phyloP scores from a whole-genome alignment of 148 eudicot genomes.

The Chenopodium quinoa region DNA sequence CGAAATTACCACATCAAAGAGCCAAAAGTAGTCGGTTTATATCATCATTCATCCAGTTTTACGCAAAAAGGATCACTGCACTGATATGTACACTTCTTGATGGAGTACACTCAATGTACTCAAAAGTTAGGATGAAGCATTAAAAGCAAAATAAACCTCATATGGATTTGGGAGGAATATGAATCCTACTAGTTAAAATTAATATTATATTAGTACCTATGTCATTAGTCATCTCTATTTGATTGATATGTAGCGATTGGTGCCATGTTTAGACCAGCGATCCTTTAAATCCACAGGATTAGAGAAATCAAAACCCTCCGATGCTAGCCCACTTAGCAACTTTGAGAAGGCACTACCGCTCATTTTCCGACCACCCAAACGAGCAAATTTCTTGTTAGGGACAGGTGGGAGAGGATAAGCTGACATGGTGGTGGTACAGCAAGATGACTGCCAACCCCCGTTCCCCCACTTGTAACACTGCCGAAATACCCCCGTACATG shows the following conservation, averaged over 20 bases:
- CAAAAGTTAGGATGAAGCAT: background rate
- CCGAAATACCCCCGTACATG: slow-evolving; percentile 62
- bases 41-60: background rate
- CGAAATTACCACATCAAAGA: background rate
- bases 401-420: slow-evolving; percentile 60
- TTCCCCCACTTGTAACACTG: slow-evolving; percentile 85
- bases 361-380: slow-evolving; percentile 82
- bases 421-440: slow-evolving; percentile 70
- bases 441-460: slow-evolving; percentile 93
- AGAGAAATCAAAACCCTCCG: slow-evolving; percentile 65
- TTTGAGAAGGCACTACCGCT: slow-evolving; percentile 73
- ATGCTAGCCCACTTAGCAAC: slow-evolving; percentile 57
- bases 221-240: slow-evolving; percentile 34
- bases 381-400: slow-evolving; percentile 64
- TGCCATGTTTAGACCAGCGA: slow-evolving; percentile 88
- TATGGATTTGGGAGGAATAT: background rate
- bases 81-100: slow-evolving; percentile 13
- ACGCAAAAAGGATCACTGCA: background rate
- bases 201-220: background rate
- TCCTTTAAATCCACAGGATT: slow-evolving; percentile 62
- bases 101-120: background rate
- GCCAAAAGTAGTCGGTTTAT: slow-evolving; percentile 3
- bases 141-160: background rate
- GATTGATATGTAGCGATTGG: slow-evolving; percentile 81
- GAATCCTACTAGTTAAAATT: background rate